phyloP scores from a whole-genome alignment of 192 early-diverging fungal species.

The Backusella morwellensis region DNA sequence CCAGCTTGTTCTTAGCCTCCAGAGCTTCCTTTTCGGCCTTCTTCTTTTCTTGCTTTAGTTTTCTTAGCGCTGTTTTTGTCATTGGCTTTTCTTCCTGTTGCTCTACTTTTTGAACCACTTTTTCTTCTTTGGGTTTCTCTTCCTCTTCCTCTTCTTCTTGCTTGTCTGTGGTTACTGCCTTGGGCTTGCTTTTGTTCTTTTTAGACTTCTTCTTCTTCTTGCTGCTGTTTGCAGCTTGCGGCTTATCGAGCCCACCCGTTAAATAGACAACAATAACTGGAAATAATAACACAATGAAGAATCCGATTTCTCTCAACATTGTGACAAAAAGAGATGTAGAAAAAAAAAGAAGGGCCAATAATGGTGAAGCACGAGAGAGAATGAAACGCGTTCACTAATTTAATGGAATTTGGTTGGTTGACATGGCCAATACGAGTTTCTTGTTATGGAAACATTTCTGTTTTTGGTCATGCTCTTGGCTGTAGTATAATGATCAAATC shows the following conservation, averaged over 20 bases:
- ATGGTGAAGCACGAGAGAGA: not conserved
- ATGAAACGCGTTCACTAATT: not conserved
- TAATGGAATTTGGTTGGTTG: not conserved
- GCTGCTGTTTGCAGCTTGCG: conserved; percentile 10
- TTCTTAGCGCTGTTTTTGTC: not conserved
- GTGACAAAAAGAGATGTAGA: not conserved
- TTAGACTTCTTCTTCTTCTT: conserved; percentile 23
- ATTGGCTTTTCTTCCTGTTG: not conserved
- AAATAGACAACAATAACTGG: conserved; percentile 15
- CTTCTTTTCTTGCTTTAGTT: not conserved
- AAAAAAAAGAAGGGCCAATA: not conserved
- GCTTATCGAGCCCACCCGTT: not conserved
- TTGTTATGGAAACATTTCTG: not conserved
- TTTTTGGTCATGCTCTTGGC: no score
- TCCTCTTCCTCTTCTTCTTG: not conserved
- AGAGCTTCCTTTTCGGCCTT: not conserved
- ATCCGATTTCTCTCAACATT: conserved; percentile 20
- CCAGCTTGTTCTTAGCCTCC: not conserved
- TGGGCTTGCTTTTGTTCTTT: not conserved
- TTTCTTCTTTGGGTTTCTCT: not conserved
- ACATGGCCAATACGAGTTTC: not conserved
- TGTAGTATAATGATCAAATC: no score
- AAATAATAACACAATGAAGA: conserved; percentile 22
- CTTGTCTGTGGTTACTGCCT: not conserved
- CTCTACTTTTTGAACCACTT: not conserved